Evolutionary conservation across 768 basidiomycete genomes (phyloP), one percentile per base, ranked within the genome.

Genomic region (Postia placenta): DNA sequence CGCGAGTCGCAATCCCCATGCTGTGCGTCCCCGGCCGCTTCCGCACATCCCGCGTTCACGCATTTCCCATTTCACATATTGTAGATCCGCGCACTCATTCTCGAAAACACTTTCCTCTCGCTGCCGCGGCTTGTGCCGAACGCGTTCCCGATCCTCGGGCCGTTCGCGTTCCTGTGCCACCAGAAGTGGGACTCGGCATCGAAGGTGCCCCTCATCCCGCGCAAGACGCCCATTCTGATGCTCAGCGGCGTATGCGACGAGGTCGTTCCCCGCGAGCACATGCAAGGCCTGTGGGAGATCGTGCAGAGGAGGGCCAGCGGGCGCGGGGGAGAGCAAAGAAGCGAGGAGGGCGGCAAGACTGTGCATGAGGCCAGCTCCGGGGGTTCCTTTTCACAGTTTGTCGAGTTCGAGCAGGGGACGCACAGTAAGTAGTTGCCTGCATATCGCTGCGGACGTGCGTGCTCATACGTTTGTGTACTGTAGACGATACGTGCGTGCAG

Each of bases 41-140:
- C 26, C 39, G 15, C 28, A 35, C 23, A 24, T 23, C 24, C 41
- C 23, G 5, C 40, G 11, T 47, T n/a, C 46, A 26, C 11, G 26
- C 17, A n/a, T 5, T 42, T 3, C 11, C 35, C 35, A 26, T 1
- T 28, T 48, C 47, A 33, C 49, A 28, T 12, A 22, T 36, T 12
- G 2, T 23, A 91, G 86, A 81, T 95, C 48, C 49, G 71, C 15
- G 93, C 85, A 0, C 73, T 96, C 14, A 78, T 97, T 48, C 74
- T 97, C 50, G 94, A 97, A 70, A 98, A 96, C 64, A 95, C 94
- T 0, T 96, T 96, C 65, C 80, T 86, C 27, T 91, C 87, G 36
- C 76, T 97, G 24, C 85, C 85, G 4, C 76, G 74, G 44, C 78
- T 95, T 14, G 80, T 96, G n/a, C 93, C 91, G 0, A 71, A 80